A percentile compares a stretch with the other conserved stretches of the same genome.
These are phyloP conservation scores for Xerocomus potaroensis DNA, from an alignment of 768 basidiomycete species.

Conservation along the genomic window DNA sequence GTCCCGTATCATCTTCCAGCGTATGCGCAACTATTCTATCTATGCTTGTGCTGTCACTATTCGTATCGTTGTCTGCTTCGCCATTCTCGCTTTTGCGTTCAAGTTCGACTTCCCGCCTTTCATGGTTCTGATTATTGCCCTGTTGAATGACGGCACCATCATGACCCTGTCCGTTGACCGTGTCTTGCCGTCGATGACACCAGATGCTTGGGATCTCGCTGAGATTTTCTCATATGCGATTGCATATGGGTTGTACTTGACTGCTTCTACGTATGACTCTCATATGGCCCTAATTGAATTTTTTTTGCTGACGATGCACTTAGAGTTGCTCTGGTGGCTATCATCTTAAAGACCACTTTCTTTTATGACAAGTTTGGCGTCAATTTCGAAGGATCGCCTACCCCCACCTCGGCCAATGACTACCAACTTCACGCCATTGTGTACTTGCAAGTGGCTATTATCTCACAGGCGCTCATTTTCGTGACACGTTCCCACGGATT, in stretches of 20 bases:
- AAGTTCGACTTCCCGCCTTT: constrained; percentile 99
- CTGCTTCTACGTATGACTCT: constrained; percentile 74
- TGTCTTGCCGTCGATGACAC: constrained; percentile 87
- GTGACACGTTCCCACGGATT: constrained; percentile 91
- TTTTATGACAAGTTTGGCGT: constrained; percentile 89
- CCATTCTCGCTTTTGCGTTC: constrained; percentile 93
- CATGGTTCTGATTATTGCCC: constrained; percentile 98
- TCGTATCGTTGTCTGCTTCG: constrained; percentile 98
- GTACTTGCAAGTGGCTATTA: constrained; percentile 97
- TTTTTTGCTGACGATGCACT: constrained; percentile 9
- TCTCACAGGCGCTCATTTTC: constrained; percentile 97
- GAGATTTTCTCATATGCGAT: constrained; percentile 97
- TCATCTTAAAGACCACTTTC: constrained; percentile 84
- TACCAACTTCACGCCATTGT: constrained; percentile 81
- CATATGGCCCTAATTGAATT: background rate
- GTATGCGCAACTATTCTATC: constrained; percentile 99
- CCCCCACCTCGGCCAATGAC: constrained; percentile 47
- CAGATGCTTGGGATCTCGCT: constrained; percentile 92
- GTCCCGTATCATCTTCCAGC: constrained; percentile 98
- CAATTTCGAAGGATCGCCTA: constrained; percentile 33
- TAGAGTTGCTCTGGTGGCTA: constrained; percentile 73
- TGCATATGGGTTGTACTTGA: constrained; percentile 93
- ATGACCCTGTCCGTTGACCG: constrained; percentile 98
- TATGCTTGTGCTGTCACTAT: constrained; percentile 96
- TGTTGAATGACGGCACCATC: constrained; percentile 98